Conservation (phyloP, 768 basidiomycete genomes). For the Russula olivacea region DNA sequence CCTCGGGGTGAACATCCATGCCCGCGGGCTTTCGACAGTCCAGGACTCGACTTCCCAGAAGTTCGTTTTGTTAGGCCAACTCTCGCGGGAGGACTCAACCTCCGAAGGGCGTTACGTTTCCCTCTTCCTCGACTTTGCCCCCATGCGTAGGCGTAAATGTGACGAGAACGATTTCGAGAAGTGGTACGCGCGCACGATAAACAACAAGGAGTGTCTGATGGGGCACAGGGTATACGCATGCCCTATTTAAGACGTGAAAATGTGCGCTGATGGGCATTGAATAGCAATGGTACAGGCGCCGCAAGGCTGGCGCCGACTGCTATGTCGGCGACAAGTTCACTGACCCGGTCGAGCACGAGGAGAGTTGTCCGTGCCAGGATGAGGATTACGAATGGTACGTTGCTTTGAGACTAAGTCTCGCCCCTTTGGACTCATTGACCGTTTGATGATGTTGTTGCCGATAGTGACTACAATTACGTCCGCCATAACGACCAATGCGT, state of each 20-base stretch:
- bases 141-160: constrained; percentile 65
- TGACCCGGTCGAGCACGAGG: constrained; percentile 80
- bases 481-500: constrained; percentile 70
- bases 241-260: neutral
- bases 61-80: constrained; percentile 81
- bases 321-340: constrained; percentile 87
- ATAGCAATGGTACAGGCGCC: constrained; percentile 90
- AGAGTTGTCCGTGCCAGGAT: constrained; percentile 75
- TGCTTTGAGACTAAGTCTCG: neutral
- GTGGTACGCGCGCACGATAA: constrained; percentile 76
- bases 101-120: constrained; percentile 57
- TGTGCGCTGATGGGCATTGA: neutral
- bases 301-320: constrained; percentile 79
- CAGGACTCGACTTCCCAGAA: constrained; percentile 97
- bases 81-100: constrained; percentile 53
- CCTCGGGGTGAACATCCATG: constrained; percentile 63
- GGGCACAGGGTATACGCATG: constrained; percentile 71
- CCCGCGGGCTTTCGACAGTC: constrained; percentile 76
- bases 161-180: constrained; percentile 65
- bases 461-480: constrained; percentile 86
- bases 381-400: constrained; percentile 90
- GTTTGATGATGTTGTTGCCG: constrained; percentile 8
- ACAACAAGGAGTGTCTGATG: constrained; percentile 77
- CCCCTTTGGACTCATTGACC: neutral
- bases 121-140: constrained; percentile 79